Percentiles rank a stretch among this genome's conserved stretches.
These are phyloP conservation scores for Phytophthora pistaciae DNA, from an alignment of 352 stramenopile genomes.

Conservation along the genomic window DNA sequence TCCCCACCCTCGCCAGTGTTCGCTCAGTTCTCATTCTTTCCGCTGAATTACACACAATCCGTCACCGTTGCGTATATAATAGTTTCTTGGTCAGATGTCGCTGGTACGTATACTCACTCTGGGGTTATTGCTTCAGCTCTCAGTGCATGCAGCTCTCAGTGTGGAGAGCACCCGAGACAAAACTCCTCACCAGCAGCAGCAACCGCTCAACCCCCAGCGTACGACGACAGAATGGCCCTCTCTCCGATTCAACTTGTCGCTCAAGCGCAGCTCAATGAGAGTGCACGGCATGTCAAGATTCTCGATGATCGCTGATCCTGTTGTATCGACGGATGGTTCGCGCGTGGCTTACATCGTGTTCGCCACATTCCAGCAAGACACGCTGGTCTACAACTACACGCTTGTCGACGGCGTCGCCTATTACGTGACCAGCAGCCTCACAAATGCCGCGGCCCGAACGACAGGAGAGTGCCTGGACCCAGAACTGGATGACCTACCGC, in stretches of 20 bases:
- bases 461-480: not conserved
- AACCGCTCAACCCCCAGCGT: not conserved
- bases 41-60: too few relatives aligned
- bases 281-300: conserved; percentile 37
- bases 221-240: conserved; percentile 21
- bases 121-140: too few relatives aligned
- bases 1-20: too few relatives aligned
- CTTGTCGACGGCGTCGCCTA: not conserved
- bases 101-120: too few relatives aligned
- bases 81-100: too few relatives aligned
- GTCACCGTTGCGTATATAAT: too few relatives aligned
- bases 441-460: not conserved
- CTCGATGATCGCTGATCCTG: conserved; percentile 29
- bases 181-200: not conserved
- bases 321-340: not conserved
- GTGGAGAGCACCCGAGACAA: not conserved
- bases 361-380: conserved; percentile 8
- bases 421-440: not conserved
- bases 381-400: conserved; percentile 19
- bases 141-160: not conserved
- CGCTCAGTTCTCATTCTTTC: too few relatives aligned
- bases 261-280: conserved; percentile 43
- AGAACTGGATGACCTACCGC: not conserved
- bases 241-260: conserved; percentile 35
- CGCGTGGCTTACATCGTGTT: conserved; percentile 27